phyloP scores from a whole-genome alignment of 2,329 filamentous ascomycete species.

The Lachnellula subtilissima region DNA sequence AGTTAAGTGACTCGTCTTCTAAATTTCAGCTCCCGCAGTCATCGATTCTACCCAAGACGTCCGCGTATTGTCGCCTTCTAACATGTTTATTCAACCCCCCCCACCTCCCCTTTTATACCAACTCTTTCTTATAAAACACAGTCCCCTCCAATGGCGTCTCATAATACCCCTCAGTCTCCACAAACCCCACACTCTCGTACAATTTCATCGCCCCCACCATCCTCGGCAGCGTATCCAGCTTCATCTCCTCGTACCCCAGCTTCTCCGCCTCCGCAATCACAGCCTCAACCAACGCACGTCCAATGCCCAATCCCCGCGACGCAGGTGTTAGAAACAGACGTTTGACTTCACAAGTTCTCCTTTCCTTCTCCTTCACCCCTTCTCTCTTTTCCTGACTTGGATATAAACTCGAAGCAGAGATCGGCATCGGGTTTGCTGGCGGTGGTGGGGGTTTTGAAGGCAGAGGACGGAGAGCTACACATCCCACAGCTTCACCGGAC shows the following conservation, averaged over 20 bases:
- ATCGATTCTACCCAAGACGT: not conserved
- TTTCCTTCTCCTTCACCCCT: not conserved
- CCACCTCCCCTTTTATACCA: not conserved
- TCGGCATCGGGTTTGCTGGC: no score
- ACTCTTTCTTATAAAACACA: slow-evolving; percentile 41
- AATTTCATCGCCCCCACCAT: slow-evolving; percentile 48
- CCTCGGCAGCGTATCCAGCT: slow-evolving; percentile 49
- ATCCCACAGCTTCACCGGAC: slow-evolving; percentile 38
- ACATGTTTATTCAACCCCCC: no score
- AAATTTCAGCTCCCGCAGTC: not conserved
- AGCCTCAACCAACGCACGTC: slow-evolving; percentile 41
- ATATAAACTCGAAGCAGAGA: not conserved
- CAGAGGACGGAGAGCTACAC: slow-evolving; percentile 44
- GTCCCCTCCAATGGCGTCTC: slow-evolving; percentile 49
- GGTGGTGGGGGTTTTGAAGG: slow-evolving; percentile 3
- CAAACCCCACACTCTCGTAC: slow-evolving; percentile 48
- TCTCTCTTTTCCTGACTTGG: not conserved
- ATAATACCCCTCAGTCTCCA: slow-evolving; percentile 49
- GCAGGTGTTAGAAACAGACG: slow-evolving; percentile 47
- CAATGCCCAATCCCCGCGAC: slow-evolving; percentile 45
- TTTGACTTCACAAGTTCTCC: slow-evolving; percentile 46
- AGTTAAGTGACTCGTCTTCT: not conserved
- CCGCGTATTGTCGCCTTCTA: no score
- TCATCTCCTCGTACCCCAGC: slow-evolving; percentile 47
- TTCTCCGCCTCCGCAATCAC: slow-evolving; percentile 41